Evolutionary conservation across 306 rosid genomes (phyloP), one percentile per base, ranked within the genome.

Genomic region (Lathyrus aphaca): DNA sequence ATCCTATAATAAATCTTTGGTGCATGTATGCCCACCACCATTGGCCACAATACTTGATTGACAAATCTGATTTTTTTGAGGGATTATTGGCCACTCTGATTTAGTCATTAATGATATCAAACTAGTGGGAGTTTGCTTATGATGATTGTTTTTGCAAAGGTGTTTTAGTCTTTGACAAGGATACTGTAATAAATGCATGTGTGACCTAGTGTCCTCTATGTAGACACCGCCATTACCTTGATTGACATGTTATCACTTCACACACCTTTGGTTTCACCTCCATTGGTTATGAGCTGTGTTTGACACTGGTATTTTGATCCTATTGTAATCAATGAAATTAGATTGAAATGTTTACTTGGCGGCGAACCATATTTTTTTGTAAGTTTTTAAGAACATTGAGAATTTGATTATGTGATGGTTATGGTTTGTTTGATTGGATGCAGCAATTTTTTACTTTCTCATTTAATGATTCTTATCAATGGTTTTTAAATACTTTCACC

Each of bases 391-490:
- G 10, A 69, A 50, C 17, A 30, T 18, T 37, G 15, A 43, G 21
- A 23, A 25, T 55, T 25, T 8, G 17, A 19, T 5, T 17, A 35
- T 69, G 49, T 55, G 54, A 25, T 77, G 29, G 32, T 16, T 43
- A 57, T 37, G 5, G 38, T 51, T 68, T 62, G 27, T 59, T 64
- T 71, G 19, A 64, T 71, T 64, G 39, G 49, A 65, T 65, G 64
- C 18, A 63, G 54, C 5, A 2, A 6, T 35, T 42, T 35, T 42
- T n/a, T 66, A 30, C 43, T 51, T 21, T 10, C 54, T 38, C 12
- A 43, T 70, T 18, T 69, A 62, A 21, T 64, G 76, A 10, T 54
- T 32, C 72, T 53, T 70, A 19, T 32, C 59, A 53, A 32, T 35
- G 45, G 48, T 35, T 48, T 70, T 77, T 14, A 12, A 11, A 10